Percentiles rank a stretch among this genome's conserved stretches.
These are phyloP conservation scores for Viridothelium virens DNA, from an alignment of 495 filamentous ascomycete genomes.

Conservation along the genomic window DNA sequence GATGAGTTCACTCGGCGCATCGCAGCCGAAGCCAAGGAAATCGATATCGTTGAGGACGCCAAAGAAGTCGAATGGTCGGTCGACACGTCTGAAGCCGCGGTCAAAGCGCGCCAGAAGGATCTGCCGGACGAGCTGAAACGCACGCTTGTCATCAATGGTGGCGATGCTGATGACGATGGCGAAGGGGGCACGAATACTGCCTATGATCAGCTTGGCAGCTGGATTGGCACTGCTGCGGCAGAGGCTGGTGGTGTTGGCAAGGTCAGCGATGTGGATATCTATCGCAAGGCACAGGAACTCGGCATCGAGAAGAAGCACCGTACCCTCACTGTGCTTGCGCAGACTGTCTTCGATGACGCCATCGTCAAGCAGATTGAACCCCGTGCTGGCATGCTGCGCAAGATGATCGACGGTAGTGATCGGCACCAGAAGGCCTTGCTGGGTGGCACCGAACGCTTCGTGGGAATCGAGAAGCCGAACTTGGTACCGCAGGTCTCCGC, in stretches of 20 bases:
- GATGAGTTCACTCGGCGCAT: conserved; percentile 88
- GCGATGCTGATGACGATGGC: conserved; percentile 78
- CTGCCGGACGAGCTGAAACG: conserved; percentile 88
- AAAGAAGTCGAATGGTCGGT: conserved; percentile 82
- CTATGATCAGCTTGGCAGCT: conserved; percentile 90
- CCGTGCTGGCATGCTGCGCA: conserved; percentile 79
- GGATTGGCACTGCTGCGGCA: conserved; percentile 70
- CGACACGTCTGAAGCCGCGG: conserved; percentile 87
- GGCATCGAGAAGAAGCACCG: conserved; percentile 93
- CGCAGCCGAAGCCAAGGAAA: conserved; percentile 69
- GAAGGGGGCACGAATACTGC: conserved; percentile 66
- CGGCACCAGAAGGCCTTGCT: conserved; percentile 93
- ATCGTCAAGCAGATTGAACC: conserved; percentile 77
- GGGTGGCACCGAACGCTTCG: conserved; percentile 91
- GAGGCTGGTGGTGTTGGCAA: conserved; percentile 63
- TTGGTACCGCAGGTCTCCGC: conserved; percentile 71
- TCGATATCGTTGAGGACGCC: conserved; percentile 62
- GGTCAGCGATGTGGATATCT: conserved; percentile 80
- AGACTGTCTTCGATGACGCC: conserved; percentile 86
- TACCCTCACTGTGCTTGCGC: conserved; percentile 83
- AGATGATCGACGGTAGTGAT: conserved; percentile 75
- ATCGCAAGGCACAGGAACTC: conserved; percentile 90
- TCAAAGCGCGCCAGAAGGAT: conserved; percentile 85
- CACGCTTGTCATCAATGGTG: conserved; percentile 74
- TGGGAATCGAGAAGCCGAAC: conserved; percentile 72